phyloP scores from a whole-genome alignment of 768 basidiomycete genomes.

The Leucocoprinus birnbaumii region DNA sequence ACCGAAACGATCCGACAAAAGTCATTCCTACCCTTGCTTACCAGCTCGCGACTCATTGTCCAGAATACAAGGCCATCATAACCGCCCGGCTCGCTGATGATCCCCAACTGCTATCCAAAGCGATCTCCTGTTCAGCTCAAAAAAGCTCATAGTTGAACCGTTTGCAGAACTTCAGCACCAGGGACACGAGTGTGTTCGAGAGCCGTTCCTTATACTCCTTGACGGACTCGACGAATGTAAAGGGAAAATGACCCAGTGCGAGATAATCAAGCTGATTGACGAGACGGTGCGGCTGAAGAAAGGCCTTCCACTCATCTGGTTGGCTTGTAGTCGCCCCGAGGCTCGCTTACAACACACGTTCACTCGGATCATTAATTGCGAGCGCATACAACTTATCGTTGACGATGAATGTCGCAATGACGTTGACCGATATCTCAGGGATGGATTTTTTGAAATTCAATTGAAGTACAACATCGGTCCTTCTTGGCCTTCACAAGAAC shows the following conservation, averaged over 20 bases:
- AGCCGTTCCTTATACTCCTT: not conserved
- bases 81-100: not conserved
- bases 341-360: not conserved
- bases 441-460: not conserved
- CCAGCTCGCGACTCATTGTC: not conserved
- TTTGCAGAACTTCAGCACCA: not conserved
- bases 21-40: slow-evolving; percentile 6
- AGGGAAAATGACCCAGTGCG: not conserved
- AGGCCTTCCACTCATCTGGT: not conserved
- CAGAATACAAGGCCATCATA: not conserved
- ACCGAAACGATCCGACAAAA: not conserved
- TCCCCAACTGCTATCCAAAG: not conserved
- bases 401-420: not conserved
- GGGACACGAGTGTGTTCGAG: not conserved
- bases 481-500: not conserved
- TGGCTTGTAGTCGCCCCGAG: slow-evolving; percentile 2
- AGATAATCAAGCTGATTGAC: not conserved
- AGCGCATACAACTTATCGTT: not conserved
- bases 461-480: not conserved
- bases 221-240: slow-evolving; percentile 9
- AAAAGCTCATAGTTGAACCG: slow-evolving; percentile 5
- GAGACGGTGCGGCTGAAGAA: not conserved
- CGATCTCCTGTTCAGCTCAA: not conserved
- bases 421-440: not conserved
- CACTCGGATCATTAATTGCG: not conserved